Evolutionary conservation across 1,139 yeast species (phyloP), one percentile per base, ranked within the genome.

Genomic region (Taphrina pruni): DNA sequence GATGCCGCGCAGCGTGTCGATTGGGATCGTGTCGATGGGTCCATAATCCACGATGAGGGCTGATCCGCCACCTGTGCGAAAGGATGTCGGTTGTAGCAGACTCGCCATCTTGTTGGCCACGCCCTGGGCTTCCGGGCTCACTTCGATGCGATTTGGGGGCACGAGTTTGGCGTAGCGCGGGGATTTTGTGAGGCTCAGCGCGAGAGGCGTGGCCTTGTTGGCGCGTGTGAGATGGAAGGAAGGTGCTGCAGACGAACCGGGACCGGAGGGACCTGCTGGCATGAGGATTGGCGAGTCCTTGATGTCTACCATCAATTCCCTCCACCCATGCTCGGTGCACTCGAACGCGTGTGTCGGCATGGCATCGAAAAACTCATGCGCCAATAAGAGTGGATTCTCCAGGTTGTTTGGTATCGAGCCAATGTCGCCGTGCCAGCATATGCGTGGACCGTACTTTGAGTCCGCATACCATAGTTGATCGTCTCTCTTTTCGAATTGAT

Each of bases 361-460:
- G 0, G 97, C 96, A 78, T 90, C 97, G 76, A 88, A 90, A 75
- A 90, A 90, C 76, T 90, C 97, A 76, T 90, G 97, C 0, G 96
- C 96, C 68, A 90, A 76, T 8, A 89, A 81, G 75, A 85, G 90
- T 71, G 89, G 88, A 50, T 90, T 75, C 66, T 6, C 73, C 73
- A 60, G 71, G 67, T 65, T 46, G 21, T 77, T 76, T 8, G 80
- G 78, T 11, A 87, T 77, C 70, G 86, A 88, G 71, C 82, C 82
- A 70, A 89, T 89, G 17, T 88, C 86, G 71, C 87, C 90, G n/a
- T 84, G 82, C 97, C 97, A 90, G 48, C 77, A 79, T 7, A 88
- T 81, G 0, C 77, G 76, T 62, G 85, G 84, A 0, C 87, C 87
- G 85, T 87, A 85, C 72, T 78, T 81, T 0, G 89, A 83, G 0